Conservation (phyloP, 129 eudicot genomes). For the Apium graveolens region DNA sequence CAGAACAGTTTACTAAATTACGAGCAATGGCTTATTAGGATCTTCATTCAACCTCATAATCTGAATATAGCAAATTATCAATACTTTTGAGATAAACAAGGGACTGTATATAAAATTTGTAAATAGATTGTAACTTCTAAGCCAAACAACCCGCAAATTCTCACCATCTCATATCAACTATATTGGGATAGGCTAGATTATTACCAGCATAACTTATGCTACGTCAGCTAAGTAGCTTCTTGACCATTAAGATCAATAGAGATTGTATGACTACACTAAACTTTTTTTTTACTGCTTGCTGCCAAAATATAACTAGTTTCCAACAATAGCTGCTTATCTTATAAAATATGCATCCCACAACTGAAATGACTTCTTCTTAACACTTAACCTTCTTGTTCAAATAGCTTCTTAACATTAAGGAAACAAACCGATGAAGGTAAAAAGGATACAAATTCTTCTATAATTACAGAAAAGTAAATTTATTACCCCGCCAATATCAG, state of each 20-base stretch:
- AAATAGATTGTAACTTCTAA: background rate
- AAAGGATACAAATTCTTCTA: background rate
- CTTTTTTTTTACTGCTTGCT: too few relatives aligned
- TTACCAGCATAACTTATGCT: background rate
- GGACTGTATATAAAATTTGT: background rate
- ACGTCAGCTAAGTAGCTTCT: background rate
- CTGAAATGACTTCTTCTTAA: background rate
- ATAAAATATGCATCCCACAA: background rate
- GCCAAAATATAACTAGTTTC: too few relatives aligned
- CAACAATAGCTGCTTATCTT: background rate
- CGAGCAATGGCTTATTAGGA: background rate
- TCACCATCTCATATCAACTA: background rate
- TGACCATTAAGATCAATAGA: background rate
- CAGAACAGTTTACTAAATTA: background rate
- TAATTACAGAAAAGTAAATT: conserved; percentile 3
- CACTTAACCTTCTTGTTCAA: background rate
- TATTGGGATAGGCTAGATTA: background rate
- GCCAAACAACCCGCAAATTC: background rate
- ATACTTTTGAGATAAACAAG: background rate
- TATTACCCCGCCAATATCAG: conserved; percentile 93
- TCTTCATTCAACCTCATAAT: background rate
- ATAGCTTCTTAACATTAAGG: background rate
- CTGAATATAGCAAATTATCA: background rate
- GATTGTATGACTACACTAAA: background rate
- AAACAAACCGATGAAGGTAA: background rate